Evolutionary conservation across 2,329 filamentous ascomycete genomes (phyloP).

Genomic region (Sodiomyces alkalinus): DNA sequence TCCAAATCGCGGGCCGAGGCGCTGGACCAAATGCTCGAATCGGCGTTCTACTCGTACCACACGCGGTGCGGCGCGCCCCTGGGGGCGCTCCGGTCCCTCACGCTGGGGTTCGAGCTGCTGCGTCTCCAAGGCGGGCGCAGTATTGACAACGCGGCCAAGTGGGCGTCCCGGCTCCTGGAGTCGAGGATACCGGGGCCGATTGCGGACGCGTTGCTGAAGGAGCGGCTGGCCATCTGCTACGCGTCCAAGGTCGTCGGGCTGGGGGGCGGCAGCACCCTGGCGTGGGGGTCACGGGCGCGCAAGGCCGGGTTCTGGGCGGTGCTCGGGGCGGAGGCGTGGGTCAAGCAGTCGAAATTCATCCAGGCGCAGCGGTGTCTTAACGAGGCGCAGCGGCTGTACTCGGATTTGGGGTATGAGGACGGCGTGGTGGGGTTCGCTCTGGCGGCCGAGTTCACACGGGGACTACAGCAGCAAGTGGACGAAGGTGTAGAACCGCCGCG

Average conservation of each 20-base stretch:
- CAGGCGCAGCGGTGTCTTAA: slow-evolving; percentile 68
- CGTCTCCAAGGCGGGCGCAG: slow-evolving; percentile 65
- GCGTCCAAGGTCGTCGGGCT: slow-evolving; percentile 54
- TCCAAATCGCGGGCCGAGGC: slow-evolving; percentile 68
- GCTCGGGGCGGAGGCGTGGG: slow-evolving; percentile 72
- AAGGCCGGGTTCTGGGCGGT: slow-evolving; percentile 87
- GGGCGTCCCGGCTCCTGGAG: slow-evolving; percentile 70
- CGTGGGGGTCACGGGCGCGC: slow-evolving; percentile 56
- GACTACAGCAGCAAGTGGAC: slow-evolving; percentile 33
- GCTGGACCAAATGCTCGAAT: slow-evolving; percentile 76
- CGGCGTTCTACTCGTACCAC: slow-evolving; percentile 82
- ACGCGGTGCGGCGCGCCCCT: slow-evolving; percentile 70
- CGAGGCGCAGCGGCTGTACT: slow-evolving; percentile 45
- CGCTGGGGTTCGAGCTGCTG: slow-evolving; percentile 67
- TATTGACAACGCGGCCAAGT: slow-evolving; percentile 74
- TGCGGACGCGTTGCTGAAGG: slow-evolving; percentile 70
- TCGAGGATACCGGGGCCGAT: slow-evolving; percentile 57
- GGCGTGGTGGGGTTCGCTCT: slow-evolving; percentile 34
- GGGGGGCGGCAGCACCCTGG: slow-evolving; percentile 35
- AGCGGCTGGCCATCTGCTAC: slow-evolving; percentile 77
- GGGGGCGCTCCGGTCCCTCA: slow-evolving; percentile 62
- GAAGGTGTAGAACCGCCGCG: slow-evolving; percentile 24
- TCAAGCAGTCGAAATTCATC: slow-evolving; percentile 57
- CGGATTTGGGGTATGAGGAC: slow-evolving; percentile 29
- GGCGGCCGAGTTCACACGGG: slow-evolving; percentile 36